Base-by-base conservation (phyloP, 192 early-diverging fungal species). In the Linnemannia hyalina region DNA sequence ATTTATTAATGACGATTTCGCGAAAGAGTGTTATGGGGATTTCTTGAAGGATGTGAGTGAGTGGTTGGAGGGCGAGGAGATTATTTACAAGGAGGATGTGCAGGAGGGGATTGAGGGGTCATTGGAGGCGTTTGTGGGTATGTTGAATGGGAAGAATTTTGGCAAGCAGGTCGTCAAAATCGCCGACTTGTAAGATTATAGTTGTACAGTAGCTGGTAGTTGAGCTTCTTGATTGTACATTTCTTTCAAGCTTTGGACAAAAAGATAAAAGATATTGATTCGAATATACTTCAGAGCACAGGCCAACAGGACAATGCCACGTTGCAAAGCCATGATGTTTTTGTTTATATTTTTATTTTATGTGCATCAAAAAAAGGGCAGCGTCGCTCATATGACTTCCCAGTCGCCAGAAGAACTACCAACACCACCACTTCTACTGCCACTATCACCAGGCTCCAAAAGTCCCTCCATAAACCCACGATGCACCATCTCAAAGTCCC, bases 131-230 rank as follows among this genome's bases (percentile, higher is more conserved):
- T 90, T 95, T 41, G 78, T 93, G 32, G 92, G 91, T 52, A 80
- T 96, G 76, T 88, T 95, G 49, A 78, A 89, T 6, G 95, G 94
- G 63, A 92, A 88, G 32, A 95, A 95, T 83, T 94, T 94, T 89
- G 95, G 95, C 60, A 96, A 94, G 87, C 80, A 90, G 44, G 87
- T 92, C 46, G 90, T 94, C 69, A 90, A 92, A 83, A 84, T 91
- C 80, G 87, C 83, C 76, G 81, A 86, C 54, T 60, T 90, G 69
- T 92, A 89, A 85, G 4, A 8, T 46, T 38, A 26, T 11, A 68
- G 13, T 63, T 38, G 10, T 77, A 23, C 6, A 20, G 54, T 60
- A 60, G 55, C 38, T 6, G 6, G 3, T 4, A 40, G 38, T 5
- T 4, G 35, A 49, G 47, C 47, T 1, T 9, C 0, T 11, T 49